phyloP scores from a whole-genome alignment of 192 early-diverging fungal species.

The Chytriomyces hyalinus region DNA sequence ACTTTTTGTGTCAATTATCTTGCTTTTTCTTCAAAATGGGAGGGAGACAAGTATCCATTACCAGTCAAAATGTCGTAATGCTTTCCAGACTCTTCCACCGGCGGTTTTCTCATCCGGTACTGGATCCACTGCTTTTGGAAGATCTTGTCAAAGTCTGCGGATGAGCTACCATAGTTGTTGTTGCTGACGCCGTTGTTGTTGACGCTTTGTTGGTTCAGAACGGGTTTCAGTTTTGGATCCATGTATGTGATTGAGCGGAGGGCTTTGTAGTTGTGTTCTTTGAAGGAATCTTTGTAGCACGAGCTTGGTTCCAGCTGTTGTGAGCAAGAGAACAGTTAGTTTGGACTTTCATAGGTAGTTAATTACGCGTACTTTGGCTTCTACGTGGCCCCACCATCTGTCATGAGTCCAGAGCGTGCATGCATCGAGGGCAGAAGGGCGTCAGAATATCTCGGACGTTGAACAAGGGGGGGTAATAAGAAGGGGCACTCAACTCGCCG shows the following conservation, averaged over 20 bases:
- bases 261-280: constrained; percentile 43
- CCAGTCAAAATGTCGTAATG: constrained; percentile 53
- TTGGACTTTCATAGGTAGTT: neutral
- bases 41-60: constrained; percentile 16
- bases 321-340: neutral
- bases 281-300: constrained; percentile 49
- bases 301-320: constrained; percentile 25
- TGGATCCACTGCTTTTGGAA: constrained; percentile 41
- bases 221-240: constrained; percentile 18
- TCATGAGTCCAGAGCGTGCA: too few species aligned
- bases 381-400: constrained; percentile 50
- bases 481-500: constrained; percentile 39
- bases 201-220: neutral
- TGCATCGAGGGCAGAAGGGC: too few species aligned
- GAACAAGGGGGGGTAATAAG: neutral
- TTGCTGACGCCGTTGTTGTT: neutral
- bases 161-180: neutral
- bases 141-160: constrained; percentile 2
- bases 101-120: constrained; percentile 46
- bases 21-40: constrained; percentile 3
- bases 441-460: too few species aligned
- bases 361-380: constrained; percentile 7
- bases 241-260: constrained; percentile 1
- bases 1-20: neutral
- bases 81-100: constrained; percentile 37